These are phyloP conservation scores for Candida caryicola DNA, from an alignment of 805 yeast species.

Conservation along the genomic window DNA sequence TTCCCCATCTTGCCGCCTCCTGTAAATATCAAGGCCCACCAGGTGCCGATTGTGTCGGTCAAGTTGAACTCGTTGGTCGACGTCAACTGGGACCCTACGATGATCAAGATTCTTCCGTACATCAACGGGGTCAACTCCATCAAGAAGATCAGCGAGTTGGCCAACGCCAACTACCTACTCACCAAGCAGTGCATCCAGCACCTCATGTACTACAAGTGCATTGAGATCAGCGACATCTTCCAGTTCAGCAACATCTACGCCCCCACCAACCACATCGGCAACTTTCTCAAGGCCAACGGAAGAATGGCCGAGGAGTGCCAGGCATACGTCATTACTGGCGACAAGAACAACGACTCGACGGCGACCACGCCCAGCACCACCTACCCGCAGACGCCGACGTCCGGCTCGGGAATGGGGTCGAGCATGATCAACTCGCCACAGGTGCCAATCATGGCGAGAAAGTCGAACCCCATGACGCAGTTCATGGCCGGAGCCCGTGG, in stretches of 20 bases:
- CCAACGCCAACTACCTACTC: constrained; percentile 74
- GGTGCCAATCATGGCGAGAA: background rate
- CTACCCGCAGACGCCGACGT: constrained; percentile 12
- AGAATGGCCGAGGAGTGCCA: constrained; percentile 78
- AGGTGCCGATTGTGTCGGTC: constrained; percentile 91
- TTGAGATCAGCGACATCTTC: constrained; percentile 79
- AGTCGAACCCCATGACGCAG: constrained; percentile 7
- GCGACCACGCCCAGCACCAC: constrained; percentile 6
- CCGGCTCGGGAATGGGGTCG: constrained; percentile 5
- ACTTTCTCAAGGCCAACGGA: constrained; percentile 57
- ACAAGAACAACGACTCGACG: constrained; percentile 11
- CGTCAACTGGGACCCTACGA: constrained; percentile 95
- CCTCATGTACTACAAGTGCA: constrained; percentile 83
- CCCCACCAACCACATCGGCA: constrained; percentile 73
- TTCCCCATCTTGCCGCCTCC: constrained; percentile 86
- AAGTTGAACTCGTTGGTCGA: constrained; percentile 71
- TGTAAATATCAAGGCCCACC: constrained; percentile 68
- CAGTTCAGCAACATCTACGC: constrained; percentile 89
- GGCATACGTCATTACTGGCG: constrained; percentile 61
- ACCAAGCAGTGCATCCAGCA: constrained; percentile 89
- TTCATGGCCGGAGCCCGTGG: constrained; percentile 3
- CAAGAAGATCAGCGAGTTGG: constrained; percentile 67
- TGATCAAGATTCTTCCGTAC: constrained; percentile 80
- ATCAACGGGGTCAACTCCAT: constrained; percentile 89
- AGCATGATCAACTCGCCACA: constrained; percentile 8